These are phyloP conservation scores for barrel medic (Medicago truncatula) DNA, from an alignment of 306 rosid genomes.

Conservation along the genomic window MtrunA17r5.0-ANR NC_053042.1:53620001-53620500, in stretches of 20 bases:
- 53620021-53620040: constrained; percentile 71
- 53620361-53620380: no score
- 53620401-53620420: no score
- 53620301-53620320: no score
- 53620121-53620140: constrained; percentile 99
- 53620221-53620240: no score
- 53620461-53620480: neutral
- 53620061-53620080: constrained; percentile 84
- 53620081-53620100: constrained; percentile 79
- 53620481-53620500: neutral
- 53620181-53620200: neutral
- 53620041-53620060: constrained; percentile 95
- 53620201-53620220: no score
- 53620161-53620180: constrained; percentile 34
- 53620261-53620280: no score
- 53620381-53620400: no score
- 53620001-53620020: constrained; percentile 71
- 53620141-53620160: constrained; percentile 37
- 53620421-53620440: neutral
- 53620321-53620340: no score
- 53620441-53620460: neutral
- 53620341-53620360: no score
- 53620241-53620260: no score
- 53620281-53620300: no score
- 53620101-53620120: constrained; percentile 89